phyloP scores from a whole-genome alignment of 2,329 filamentous ascomycete species.

The Cercospora zeina region DNA sequence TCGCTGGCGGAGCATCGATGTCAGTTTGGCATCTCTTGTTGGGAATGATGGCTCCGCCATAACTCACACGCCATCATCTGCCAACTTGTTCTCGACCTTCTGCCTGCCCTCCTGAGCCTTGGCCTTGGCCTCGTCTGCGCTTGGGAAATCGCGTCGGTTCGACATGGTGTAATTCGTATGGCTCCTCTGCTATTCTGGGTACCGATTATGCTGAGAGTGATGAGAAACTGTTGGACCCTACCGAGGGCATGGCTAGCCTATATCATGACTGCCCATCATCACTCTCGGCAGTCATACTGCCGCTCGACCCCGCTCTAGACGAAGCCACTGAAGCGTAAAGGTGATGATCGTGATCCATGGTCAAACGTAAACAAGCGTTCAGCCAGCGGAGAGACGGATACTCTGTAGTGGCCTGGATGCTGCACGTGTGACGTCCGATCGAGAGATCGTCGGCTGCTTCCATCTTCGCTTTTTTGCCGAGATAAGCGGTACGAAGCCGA shows the following conservation, averaged over 20 bases:
- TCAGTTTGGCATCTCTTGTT: not conserved
- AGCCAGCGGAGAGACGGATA: conserved; percentile 8
- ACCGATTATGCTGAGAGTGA: not conserved
- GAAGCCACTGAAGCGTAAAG: conserved; percentile 7
- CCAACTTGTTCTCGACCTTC: conserved; percentile 26
- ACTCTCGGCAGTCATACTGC: conserved; percentile 6
- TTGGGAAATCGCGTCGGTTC: conserved; percentile 12
- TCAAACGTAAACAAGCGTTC: conserved; percentile 4
- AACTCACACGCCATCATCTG: conserved; percentile 36
- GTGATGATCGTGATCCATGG: conserved; percentile 1
- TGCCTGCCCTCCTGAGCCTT: conserved; percentile 24
- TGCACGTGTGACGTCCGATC: conserved; percentile 14
- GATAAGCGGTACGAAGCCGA: conserved; percentile 1
- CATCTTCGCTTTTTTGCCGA: not conserved
- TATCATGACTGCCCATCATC: not conserved
- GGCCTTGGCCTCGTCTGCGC: conserved; percentile 20
- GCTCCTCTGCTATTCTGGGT: not conserved
- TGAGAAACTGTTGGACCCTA: not conserved
- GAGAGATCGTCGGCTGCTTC: not conserved
- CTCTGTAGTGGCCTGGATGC: conserved; percentile 11
- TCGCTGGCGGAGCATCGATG: conserved; percentile 17
- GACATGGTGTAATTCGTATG: not conserved
- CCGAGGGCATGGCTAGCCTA: conserved; percentile 10
- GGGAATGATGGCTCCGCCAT: not conserved
- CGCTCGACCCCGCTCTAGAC: conserved; percentile 12